phyloP scores from a whole-genome alignment of 257 asterid genomes.

The Sherardia arvensis region DNA sequence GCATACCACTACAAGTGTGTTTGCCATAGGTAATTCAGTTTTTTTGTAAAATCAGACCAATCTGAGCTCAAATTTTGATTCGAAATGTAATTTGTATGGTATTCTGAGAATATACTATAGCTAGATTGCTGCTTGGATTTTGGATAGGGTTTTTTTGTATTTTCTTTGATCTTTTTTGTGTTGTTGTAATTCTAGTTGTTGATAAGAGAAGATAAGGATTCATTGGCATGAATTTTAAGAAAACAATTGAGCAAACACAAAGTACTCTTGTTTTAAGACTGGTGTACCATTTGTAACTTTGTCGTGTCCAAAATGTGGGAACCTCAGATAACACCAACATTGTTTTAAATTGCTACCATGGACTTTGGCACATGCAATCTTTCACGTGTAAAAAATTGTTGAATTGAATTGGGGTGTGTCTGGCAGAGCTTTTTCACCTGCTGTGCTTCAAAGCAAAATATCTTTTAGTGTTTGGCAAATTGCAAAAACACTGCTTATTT shows the following conservation, averaged over 20 bases:
- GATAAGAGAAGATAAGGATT: not conserved
- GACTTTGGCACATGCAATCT: not conserved
- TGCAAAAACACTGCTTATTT: too few relatives aligned
- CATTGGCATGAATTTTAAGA: not conserved
- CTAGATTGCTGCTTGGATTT: not conserved
- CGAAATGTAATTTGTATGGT: not conserved
- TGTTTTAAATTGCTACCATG: not conserved
- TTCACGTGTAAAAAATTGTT: not conserved
- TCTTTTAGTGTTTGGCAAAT: too few relatives aligned
- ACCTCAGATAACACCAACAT: not conserved
- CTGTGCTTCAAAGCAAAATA: too few relatives aligned
- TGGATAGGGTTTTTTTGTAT: not conserved
- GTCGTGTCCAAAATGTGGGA: not conserved
- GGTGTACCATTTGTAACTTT: not conserved
- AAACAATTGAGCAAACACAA: not conserved
- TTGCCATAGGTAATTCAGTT: conserved; percentile 44
- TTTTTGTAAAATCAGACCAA: not conserved
- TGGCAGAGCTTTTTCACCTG: too few relatives aligned
- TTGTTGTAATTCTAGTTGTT: not conserved
- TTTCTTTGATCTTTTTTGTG: not conserved
- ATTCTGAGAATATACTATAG: not conserved
- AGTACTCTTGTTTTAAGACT: not conserved
- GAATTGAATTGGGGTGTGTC: too few relatives aligned
- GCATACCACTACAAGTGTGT: conserved; percentile 85
- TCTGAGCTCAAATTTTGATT: not conserved